Percentiles rank a stretch among this genome's conserved stretches.
Evolutionary conservation across 257 asterid genomes (phyloP).

Genomic region (Schizonepeta tenuifolia): DNA sequence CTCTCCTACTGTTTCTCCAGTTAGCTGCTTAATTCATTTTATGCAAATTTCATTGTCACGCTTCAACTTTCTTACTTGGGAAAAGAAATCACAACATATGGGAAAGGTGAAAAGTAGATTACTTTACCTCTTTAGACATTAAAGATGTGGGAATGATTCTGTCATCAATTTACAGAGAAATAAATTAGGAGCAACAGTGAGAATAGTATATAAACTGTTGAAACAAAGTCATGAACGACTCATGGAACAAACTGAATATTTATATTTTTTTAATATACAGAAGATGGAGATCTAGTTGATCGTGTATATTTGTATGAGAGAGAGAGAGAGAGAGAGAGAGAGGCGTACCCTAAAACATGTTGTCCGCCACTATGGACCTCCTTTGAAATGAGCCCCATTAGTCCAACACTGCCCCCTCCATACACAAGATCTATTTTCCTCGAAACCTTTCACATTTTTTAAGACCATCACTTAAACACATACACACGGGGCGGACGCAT

Average conservation of each 20-base stretch:
- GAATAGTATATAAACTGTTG: not conserved
- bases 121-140: conserved; percentile 26
- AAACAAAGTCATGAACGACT: too few relatives aligned
- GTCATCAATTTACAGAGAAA: not conserved
- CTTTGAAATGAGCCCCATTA: conserved; percentile 26
- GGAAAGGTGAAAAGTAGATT: too few relatives aligned
- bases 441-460: conserved; percentile 19
- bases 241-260: too few relatives aligned
- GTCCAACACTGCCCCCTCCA: conserved; percentile 32
- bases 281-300: too few relatives aligned
- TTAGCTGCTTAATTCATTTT: conserved; percentile 42
- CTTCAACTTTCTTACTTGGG: too few relatives aligned
- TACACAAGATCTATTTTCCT: conserved; percentile 31
- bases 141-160: conserved; percentile 26
- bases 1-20: conserved; percentile 62
- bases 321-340: not conserved
- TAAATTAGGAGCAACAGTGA: not conserved
- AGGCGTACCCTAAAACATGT: conserved; percentile 24
- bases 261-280: too few relatives aligned
- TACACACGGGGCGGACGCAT: too few relatives aligned
- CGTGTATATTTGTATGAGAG: not conserved
- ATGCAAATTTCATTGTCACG: too few relatives aligned
- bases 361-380: conserved; percentile 30
- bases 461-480: too few relatives aligned
- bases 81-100: too few relatives aligned